Evolutionary conservation across 345 rosid genomes (phyloP).

Genomic region (Brassica nigra): DNA sequence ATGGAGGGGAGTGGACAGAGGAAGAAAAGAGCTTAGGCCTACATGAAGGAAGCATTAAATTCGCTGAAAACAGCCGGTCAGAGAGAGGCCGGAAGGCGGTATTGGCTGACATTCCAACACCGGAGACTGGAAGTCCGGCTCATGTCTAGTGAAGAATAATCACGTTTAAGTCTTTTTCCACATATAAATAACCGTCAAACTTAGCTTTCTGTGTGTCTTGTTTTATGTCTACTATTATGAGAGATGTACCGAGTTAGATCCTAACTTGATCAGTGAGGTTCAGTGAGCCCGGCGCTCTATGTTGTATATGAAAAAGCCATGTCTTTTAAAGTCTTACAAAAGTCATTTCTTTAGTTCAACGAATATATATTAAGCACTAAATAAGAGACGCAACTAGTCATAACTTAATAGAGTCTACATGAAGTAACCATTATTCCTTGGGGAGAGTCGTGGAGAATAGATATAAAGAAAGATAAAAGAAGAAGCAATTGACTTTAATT

Average conservation of each 20-base stretch:
- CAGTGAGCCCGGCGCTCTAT: slow-evolving; percentile 28
- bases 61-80: slow-evolving; percentile 69
- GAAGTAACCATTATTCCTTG: slow-evolving; percentile 8
- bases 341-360: neutral
- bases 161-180: neutral
- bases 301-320: neutral
- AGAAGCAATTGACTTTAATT: slow-evolving; percentile 30
- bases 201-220: slow-evolving; percentile 20
- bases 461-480: slow-evolving; percentile 20
- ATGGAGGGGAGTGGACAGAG: slow-evolving; percentile 64
- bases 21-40: slow-evolving; percentile 64
- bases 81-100: slow-evolving; percentile 67
- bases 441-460: neutral
- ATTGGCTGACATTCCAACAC: slow-evolving; percentile 48
- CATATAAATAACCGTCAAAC: slow-evolving; percentile 22
- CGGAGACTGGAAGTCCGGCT: slow-evolving; percentile 52
- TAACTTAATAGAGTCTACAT: slow-evolving; percentile 18
- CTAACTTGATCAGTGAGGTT: slow-evolving; percentile 34
- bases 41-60: slow-evolving; percentile 66
- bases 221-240: slow-evolving; percentile 17
- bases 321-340: neutral
- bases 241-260: slow-evolving; percentile 36
- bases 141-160: slow-evolving; percentile 45
- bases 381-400: slow-evolving; percentile 12
- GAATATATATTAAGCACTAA: neutral